phyloP scores from a whole-genome alignment of 352 stramenopile species.

The Phytophthora cryptogea region DNA sequence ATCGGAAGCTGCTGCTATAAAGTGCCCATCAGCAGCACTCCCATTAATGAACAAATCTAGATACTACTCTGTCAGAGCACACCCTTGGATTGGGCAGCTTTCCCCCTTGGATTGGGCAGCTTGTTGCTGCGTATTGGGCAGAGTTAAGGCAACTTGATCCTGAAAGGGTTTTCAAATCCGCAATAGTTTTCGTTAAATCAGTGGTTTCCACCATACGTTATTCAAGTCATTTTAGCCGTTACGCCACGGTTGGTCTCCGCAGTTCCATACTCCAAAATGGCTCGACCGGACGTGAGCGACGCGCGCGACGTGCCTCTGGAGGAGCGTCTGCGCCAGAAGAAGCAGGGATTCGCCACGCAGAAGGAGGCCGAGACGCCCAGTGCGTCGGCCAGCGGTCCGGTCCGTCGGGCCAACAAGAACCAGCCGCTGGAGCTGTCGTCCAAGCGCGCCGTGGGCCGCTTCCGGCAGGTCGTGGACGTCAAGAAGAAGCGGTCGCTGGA shows the following conservation, averaged over 20 bases:
- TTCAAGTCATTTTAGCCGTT: slow-evolving; percentile 1
- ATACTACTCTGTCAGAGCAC: no score
- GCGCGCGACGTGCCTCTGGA: slow-evolving; percentile 77
- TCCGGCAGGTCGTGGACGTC: slow-evolving; percentile 83
- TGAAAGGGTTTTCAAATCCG: not conserved
- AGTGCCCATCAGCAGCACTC: no score
- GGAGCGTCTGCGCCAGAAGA: slow-evolving; percentile 78
- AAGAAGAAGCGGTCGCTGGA: slow-evolving; percentile 77
- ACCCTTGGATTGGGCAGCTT: no score
- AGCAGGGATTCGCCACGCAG: slow-evolving; percentile 64
- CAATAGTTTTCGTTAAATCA: not conserved
- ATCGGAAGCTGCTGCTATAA: no score
- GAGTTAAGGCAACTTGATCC: no score
- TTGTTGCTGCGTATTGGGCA: no score
- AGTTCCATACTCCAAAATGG: not conserved
- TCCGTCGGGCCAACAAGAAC: slow-evolving; percentile 75
- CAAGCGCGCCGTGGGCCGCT: slow-evolving; percentile 80
- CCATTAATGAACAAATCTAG: no score
- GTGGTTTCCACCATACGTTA: not conserved
- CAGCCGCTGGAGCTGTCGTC: slow-evolving; percentile 85
- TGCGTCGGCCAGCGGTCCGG: slow-evolving; percentile 8
- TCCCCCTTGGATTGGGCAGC: no score
- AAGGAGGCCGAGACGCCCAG: slow-evolving; percentile 3
- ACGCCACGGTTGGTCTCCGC: slow-evolving; percentile 9
- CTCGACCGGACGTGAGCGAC: slow-evolving; percentile 5